These are phyloP conservation scores for Brassica nigra DNA, from an alignment of 345 rosid genomes.

Conservation along the genomic window DNA sequence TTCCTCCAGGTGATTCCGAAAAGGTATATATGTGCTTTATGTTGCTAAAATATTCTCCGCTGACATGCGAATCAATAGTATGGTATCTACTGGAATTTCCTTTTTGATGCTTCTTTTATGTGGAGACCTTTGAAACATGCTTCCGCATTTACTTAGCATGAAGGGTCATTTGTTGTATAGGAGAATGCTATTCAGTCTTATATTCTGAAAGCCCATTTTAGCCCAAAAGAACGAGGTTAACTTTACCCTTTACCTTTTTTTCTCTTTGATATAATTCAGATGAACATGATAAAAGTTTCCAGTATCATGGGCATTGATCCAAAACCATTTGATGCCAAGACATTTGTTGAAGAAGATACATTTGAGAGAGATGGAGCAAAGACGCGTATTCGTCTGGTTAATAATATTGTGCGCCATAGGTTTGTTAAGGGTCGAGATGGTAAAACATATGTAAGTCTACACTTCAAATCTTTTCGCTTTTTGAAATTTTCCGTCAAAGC, in stretches of 20 bases:
- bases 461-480: slow-evolving; percentile 21
- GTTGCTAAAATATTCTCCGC: slow-evolving; percentile 11
- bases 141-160: slow-evolving; percentile 16
- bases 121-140: slow-evolving; percentile 18
- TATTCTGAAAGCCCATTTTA: slow-evolving; percentile 5
- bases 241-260: background rate
- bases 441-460: slow-evolving; percentile 64
- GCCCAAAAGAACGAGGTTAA: background rate
- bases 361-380: slow-evolving; percentile 76
- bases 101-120: slow-evolving; percentile 2
- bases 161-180: slow-evolving; percentile 22
- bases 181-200: slow-evolving; percentile 5
- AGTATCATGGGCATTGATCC: slow-evolving; percentile 98
- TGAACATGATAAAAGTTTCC: slow-evolving; percentile 91
- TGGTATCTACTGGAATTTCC: background rate
- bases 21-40: slow-evolving; percentile 51
- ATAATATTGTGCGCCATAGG: slow-evolving; percentile 93
- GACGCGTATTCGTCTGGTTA: slow-evolving; percentile 82
- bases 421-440: slow-evolving; percentile 71
- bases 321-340: slow-evolving; percentile 88
- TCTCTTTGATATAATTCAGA: slow-evolving; percentile 52
- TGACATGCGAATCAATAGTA: slow-evolving; percentile 7
- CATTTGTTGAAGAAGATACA: slow-evolving; percentile 88
- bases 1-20: slow-evolving; percentile 77
- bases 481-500: background rate